Evolutionary conservation across 1,284 basidiomycete genomes (phyloP), one percentile per base, ranked within the genome.

Genomic region (Apiotrichum veenhuisii): DNA sequence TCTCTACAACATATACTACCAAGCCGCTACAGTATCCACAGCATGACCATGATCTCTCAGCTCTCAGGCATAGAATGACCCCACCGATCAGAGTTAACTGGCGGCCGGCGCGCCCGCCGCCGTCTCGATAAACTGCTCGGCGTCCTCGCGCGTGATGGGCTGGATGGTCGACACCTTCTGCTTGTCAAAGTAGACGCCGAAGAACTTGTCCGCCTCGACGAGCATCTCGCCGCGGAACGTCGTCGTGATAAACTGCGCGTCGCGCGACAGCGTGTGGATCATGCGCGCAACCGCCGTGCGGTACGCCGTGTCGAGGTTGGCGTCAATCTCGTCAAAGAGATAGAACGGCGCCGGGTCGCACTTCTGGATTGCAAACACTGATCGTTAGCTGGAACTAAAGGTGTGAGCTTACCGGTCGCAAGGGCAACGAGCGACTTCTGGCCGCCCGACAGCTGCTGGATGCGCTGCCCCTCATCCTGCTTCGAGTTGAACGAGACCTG

Each of bases 281-380:
- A 98, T 98, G 10, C 87, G 89, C 91, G 95, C 93, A 25, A 98
- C 95, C 3, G 95, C 91, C 2, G 94, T 97, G 42, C 95, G 88
- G 64, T 98, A 97, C 79, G 98, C 92, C 7, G 95, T 91, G 69
- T 99, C 96, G 52, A 99, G 82, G 69, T 98, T 98, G 50, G 95
- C 95, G 69, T 98, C 95, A 70, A 98, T 98, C 86, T 99, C 96
- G 74, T 99, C 96, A 72, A 98, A 98, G n/a, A 99, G 82, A 77
- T 98, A 98, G 80, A 99, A 99, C 0, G 96, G 96, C 0, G 96
- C 96, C 1, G 96, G 96, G 71, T 99, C 96, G 75, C 94, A 98
- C 77, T 96, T 97, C 75, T 99, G 96, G 67, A 98, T 98, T 10
- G 95, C 93, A 71, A 98, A 98, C 20, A 99, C 94, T 88, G 65